Evolutionary conservation across 805 yeast genomes (phyloP).

Genomic region (Nematodospora valgi): DNA sequence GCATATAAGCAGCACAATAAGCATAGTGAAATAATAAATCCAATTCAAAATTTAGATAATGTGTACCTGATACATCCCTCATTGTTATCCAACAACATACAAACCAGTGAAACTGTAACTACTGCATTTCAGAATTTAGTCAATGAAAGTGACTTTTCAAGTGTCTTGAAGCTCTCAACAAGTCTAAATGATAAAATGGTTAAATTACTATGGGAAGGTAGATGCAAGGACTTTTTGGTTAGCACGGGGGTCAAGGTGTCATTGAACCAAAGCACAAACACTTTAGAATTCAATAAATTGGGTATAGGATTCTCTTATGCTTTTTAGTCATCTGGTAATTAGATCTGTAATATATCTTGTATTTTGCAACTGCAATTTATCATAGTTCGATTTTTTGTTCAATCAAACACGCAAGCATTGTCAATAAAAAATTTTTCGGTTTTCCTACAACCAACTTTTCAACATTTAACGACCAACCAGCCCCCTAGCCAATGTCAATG

Average conservation of each 20-base stretch:
- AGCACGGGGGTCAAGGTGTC: constrained; percentile 66
- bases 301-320: constrained; percentile 66
- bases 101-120: constrained; percentile 36
- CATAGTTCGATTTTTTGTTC: not conserved
- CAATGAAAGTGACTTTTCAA: constrained; percentile 53
- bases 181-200: constrained; percentile 60
- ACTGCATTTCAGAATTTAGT: constrained; percentile 50
- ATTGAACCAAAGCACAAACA: constrained; percentile 30
- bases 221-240: constrained; percentile 71
- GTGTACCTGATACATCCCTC: constrained; percentile 26
- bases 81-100: constrained; percentile 11
- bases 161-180: constrained; percentile 72
- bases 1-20: constrained; percentile 6
- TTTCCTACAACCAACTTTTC: not conserved
- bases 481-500: not conserved
- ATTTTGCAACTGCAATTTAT: not conserved
- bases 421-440: constrained; percentile 1
- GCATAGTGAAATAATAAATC: constrained; percentile 16
- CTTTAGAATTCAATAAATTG: constrained; percentile 47
- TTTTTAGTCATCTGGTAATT: constrained; percentile 2
- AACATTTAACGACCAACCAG: not conserved
- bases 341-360: not conserved
- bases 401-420: not conserved
- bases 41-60: constrained; percentile 22
- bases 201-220: constrained; percentile 83